Evolutionary conservation across 495 filamentous ascomycete species (phyloP).

Genomic region (Penicillium cinerascens): DNA sequence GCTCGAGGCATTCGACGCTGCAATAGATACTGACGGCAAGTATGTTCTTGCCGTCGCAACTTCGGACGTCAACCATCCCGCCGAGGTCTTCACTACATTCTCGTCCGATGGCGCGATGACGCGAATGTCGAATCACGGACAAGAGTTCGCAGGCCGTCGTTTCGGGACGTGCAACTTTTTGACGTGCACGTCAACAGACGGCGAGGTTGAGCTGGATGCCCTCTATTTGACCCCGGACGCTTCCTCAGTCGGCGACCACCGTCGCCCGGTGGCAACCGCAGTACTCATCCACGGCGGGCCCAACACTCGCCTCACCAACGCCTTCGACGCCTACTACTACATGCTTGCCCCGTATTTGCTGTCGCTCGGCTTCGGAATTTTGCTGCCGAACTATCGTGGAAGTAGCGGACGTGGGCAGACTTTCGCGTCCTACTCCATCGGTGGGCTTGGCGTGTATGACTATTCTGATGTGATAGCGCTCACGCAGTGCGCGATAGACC

Average conservation of each 20-base stretch:
- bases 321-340: slow-evolving; percentile 23
- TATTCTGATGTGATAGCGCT: slow-evolving; percentile 29
- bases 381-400: slow-evolving; percentile 32
- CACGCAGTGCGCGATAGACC: slow-evolving; percentile 22
- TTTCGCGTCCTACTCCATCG: slow-evolving; percentile 21
- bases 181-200: slow-evolving; percentile 3
- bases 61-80: slow-evolving; percentile 5
- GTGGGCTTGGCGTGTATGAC: slow-evolving; percentile 21
- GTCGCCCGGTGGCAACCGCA: slow-evolving; percentile 23
- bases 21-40: slow-evolving; percentile 1
- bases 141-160: slow-evolving; percentile 4
- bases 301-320: slow-evolving; percentile 21
- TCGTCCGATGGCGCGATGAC: slow-evolving; percentile 4
- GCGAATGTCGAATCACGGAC: slow-evolving; percentile 7
- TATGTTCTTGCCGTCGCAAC: slow-evolving; percentile 10
- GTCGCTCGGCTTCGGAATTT: slow-evolving; percentile 27
- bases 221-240: slow-evolving; percentile 5
- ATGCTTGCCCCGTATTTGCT: slow-evolving; percentile 24
- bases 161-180: slow-evolving; percentile 7
- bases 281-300: slow-evolving; percentile 34
- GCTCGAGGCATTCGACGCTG: slow-evolving; percentile 6
- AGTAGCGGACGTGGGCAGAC: slow-evolving; percentile 24
- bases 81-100: slow-evolving; percentile 7
- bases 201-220: slow-evolving; percentile 5
- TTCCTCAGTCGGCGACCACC: neutral